Evolutionary conservation across 345 rosid species (phyloP), one percentile per base, ranked within the genome.

Genomic region (Aurinia saxatilis): DNA sequence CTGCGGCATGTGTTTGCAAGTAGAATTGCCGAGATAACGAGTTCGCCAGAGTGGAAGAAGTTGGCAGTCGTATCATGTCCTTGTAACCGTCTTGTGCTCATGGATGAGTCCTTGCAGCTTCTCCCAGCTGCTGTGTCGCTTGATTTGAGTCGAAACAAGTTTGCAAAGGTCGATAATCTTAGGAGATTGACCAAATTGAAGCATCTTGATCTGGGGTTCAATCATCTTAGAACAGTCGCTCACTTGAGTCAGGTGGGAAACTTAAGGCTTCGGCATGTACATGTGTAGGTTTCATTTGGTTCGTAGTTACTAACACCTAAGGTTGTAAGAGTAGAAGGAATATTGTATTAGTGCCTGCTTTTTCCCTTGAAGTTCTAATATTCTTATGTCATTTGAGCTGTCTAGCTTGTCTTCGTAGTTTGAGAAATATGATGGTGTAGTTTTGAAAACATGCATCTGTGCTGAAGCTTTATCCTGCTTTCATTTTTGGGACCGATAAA

Each of bases 61-160:
- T 68, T 92, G 77, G 77, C 85, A 9, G 84, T 87, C 68, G 86
- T 92, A 47, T 92, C 98, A 0, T 89, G 95, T 72, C 80, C 97
- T 0, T 82, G 87, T 70, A 92, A 92, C 66, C 77, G 85, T 27
- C 73, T 92, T 84, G 75, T 92, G 74, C 64, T 92, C 72, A 92
- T 92, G 98, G 98, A 92, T 50, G 98, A 89, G 71, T 89, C 96
- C 13, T 77, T 92, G 84, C 97, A 87, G 59, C 98, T 92, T 70
- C 98, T 92, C 51, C 97, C 98, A 55, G 88, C 80, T 31, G 93
- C 90, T 50, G 95, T 85, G 82, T 87, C 88, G 18, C 97, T 89
- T 56, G 98, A 92, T 80, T 80, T 92, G 67, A 92, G 98, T 74
- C 78, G 97, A 46, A 92, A 92, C 79, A 87, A 79, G 84, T 87